A percentile compares a stretch with the other conserved stretches of the same genome.
These are phyloP conservation scores for Alternaria triticina DNA, from an alignment of 2,329 filamentous ascomycete species.

Conservation along the genomic window DNA sequence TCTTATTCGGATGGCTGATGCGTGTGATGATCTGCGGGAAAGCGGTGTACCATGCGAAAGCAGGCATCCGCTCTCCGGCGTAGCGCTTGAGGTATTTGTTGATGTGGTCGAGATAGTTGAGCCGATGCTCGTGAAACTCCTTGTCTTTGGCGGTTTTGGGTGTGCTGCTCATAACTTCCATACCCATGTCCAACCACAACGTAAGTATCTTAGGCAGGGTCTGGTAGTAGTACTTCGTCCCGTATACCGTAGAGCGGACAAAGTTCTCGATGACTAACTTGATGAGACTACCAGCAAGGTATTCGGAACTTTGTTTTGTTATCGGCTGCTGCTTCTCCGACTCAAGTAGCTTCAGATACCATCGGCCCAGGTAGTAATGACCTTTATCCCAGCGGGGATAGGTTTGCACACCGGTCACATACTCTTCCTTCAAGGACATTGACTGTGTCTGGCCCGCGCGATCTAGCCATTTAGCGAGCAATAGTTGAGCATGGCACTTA, in stretches of 20 bases:
- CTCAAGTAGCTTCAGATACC: constrained; percentile 96
- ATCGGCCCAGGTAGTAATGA: constrained; percentile 94
- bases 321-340: constrained; percentile 79
- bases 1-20: constrained; percentile 82
- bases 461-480: constrained; percentile 97
- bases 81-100: constrained; percentile 81
- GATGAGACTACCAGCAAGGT: constrained; percentile 78
- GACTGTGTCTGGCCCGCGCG: constrained; percentile 92
- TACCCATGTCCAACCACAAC: constrained; percentile 90
- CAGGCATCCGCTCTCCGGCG: constrained; percentile 68
- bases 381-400: constrained; percentile 86
- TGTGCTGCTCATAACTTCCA: constrained; percentile 61
- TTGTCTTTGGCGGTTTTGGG: constrained; percentile 35
- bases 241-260: constrained; percentile 81
- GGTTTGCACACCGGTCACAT: constrained; percentile 78
- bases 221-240: constrained; percentile 95
- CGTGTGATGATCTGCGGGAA: constrained; percentile 95
- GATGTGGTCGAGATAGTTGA: constrained; percentile 39
- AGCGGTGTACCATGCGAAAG: constrained; percentile 81
- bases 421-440: constrained; percentile 71
- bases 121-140: constrained; percentile 39
- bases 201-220: constrained; percentile 91
- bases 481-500: constrained; percentile 79
- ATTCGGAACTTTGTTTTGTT: constrained; percentile 67
- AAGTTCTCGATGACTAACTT: constrained; percentile 95